Evolutionary conservation across 2,329 filamentous ascomycete genomes (phyloP).

Genomic region (Reticulascus tulasneorum): DNA sequence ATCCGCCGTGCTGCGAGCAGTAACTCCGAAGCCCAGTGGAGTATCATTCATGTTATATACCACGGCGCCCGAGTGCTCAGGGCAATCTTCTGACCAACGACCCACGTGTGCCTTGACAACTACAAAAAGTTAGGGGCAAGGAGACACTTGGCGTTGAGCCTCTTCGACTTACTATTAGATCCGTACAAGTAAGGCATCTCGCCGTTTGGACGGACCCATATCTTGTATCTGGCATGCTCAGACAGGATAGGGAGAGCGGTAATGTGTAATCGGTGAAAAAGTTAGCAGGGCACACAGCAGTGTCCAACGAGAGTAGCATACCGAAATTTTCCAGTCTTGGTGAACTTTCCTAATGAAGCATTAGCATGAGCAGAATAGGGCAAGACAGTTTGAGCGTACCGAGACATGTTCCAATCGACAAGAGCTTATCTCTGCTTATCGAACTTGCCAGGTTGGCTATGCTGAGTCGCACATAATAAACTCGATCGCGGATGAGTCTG

Average conservation of each 20-base stretch:
- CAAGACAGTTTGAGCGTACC: conserved; percentile 33
- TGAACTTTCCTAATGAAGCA: conserved; percentile 70
- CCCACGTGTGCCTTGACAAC: conserved; percentile 70
- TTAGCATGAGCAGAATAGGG: not conserved
- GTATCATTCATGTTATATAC: conserved; percentile 91
- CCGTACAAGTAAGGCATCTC: conserved; percentile 98
- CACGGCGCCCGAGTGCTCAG: conserved; percentile 87
- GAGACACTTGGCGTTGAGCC: too few species aligned
- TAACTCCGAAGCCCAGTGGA: conserved; percentile 89
- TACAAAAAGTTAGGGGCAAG: not conserved
- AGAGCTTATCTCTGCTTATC: conserved; percentile 73
- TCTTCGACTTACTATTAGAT: conserved; percentile 53
- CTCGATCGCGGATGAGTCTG: conserved; percentile 62
- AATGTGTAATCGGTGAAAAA: conserved; percentile 69
- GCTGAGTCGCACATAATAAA: conserved; percentile 88
- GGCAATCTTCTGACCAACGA: conserved; percentile 84
- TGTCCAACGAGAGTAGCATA: not conserved
- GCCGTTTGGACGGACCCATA: conserved; percentile 86
- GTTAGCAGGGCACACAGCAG: not conserved
- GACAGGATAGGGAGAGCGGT: conserved; percentile 84
- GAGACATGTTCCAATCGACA: conserved; percentile 85
- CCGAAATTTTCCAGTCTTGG: conserved; percentile 87
- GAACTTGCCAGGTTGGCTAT: conserved; percentile 89
- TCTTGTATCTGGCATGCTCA: conserved; percentile 89
- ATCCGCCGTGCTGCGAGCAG: conserved; percentile 81